Evolutionary conservation across 306 rosid genomes (phyloP), one percentile per base, ranked within the genome.

Genomic region (Bauhinia variegata): DNA sequence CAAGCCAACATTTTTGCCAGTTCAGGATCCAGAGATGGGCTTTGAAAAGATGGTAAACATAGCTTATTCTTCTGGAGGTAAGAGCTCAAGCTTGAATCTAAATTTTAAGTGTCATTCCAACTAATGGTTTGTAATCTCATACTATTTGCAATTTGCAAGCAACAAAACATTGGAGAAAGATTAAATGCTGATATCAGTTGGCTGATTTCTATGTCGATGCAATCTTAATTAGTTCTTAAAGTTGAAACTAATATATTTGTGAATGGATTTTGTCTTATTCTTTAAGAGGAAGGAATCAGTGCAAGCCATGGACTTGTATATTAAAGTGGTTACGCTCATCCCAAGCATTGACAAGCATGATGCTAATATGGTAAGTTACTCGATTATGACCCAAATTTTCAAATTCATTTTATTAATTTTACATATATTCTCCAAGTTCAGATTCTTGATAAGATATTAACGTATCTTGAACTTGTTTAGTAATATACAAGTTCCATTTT

Each of bases 11-110:
- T 86, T 92, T 75, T 85, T 92, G 67, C 91, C 85, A 13, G 96
- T 89, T 81, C 86, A 73, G 60, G 98, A 89, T 87, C 32, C 78
- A 5, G 96, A 92, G 69, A 92, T 92, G 98, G 98, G 98, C 13
- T 89, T 92, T 65, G 98, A 92, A 62, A 92, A 89, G 86, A 87
- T 87, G 50, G 85, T 87, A 7, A 89, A 88, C 80, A 89, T 92
- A 59, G 98, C 96, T 77, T 88, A 80, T 72, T 86, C 89, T 67
- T 86, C 82, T 65, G 98, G 98, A 65, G 96, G 98, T 87, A 79
- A 46, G 68, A 60, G 32, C 61, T 69, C 61, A 73, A 62, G 51
- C 66, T 31, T 61, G 16, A 18, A 60, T 36, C 68, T 68, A 60
- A 54, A 2, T 65, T 15, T 44, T 37, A 57, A 60, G 16, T 63